Evolutionary conservation across 257 asterid genomes (phyloP).

Genomic region (Solanum virginianum): DNA sequence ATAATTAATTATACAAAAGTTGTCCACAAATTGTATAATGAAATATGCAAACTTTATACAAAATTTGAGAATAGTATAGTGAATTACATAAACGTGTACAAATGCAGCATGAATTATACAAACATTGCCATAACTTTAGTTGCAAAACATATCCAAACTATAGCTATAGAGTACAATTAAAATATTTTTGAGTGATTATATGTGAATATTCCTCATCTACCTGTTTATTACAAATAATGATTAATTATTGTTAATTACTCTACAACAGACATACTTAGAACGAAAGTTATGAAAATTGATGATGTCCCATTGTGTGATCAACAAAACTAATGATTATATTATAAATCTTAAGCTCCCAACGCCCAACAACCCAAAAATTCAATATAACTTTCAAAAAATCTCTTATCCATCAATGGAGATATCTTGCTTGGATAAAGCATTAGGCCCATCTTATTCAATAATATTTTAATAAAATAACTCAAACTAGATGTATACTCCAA

Average conservation of each 20-base stretch:
- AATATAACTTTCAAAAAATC: not conserved
- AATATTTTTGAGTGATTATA: no score
- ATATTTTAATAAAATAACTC: not conserved
- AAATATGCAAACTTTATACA: no score
- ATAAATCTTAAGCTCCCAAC: not conserved
- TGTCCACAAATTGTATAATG: no score
- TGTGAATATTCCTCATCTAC: no score
- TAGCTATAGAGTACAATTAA: no score
- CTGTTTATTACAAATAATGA: not conserved
- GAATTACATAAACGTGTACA: no score
- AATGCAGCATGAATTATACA: fast-evolving
- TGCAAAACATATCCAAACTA: no score
- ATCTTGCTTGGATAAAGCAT: not conserved
- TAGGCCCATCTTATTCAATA: not conserved
- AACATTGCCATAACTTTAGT: no score
- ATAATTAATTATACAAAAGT: no score
- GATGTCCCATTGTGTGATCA: not conserved
- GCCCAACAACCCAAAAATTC: not conserved
- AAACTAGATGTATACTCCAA: not conserved
- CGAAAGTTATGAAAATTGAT: not conserved
- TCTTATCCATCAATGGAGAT: not conserved
- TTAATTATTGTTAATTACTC: not conserved
- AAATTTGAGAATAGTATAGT: no score
- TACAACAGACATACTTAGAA: not conserved
- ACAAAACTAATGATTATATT: not conserved